Percentiles rank a stretch among this genome's conserved stretches.
Evolutionary conservation across 805 yeast genomes (phyloP).

Genomic region (Debaryomyces hansenii): DNA sequence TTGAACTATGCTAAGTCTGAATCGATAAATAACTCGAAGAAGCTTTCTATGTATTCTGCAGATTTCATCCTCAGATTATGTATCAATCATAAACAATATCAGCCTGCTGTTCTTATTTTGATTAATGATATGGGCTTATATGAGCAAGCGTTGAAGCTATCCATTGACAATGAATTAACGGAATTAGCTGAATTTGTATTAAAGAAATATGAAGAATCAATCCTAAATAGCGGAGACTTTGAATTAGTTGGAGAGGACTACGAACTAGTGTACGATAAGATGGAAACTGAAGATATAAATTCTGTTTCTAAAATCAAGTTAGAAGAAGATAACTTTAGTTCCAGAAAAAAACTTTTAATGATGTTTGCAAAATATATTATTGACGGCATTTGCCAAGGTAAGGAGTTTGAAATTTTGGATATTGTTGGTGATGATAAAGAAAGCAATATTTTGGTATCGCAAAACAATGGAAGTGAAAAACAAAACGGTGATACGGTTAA

Average conservation of each 20-base stretch:
- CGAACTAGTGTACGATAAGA: constrained; percentile 54
- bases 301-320: constrained; percentile 28
- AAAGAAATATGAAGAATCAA: constrained; percentile 28
- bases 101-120: constrained; percentile 73
- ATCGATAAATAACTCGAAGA: constrained; percentile 9
- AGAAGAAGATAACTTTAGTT: constrained; percentile 33
- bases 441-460: background rate
- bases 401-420: constrained; percentile 14
- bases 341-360: constrained; percentile 74
- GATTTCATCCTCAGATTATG: constrained; percentile 78
- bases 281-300: constrained; percentile 40
- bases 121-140: constrained; percentile 61
- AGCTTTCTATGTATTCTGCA: constrained; percentile 49
- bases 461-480: constrained; percentile 2
- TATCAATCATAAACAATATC: constrained; percentile 53
- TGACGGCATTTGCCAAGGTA: constrained; percentile 25
- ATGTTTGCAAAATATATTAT: constrained; percentile 56
- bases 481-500: constrained; percentile 7
- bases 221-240: constrained; percentile 7
- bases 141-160: constrained; percentile 79
- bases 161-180: constrained; percentile 59
- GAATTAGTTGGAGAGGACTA: constrained; percentile 18
- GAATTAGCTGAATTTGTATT: constrained; percentile 49
- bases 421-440: constrained; percentile 4
- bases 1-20: constrained; percentile 25